Evolutionary conservation across 257 asterid species (phyloP).

Genomic region (Nicotiana undulata): DNA sequence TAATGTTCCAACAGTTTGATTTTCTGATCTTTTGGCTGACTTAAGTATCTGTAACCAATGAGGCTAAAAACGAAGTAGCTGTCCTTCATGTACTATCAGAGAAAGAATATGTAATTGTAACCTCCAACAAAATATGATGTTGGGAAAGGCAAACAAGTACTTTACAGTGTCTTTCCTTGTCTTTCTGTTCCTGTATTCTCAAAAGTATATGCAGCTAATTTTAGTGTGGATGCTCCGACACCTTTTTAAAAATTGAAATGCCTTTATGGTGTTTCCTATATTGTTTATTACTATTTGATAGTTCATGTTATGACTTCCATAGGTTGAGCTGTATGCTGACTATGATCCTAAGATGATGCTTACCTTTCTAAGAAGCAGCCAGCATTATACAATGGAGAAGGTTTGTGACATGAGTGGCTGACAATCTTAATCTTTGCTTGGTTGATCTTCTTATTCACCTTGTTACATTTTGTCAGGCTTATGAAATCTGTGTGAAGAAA

Average conservation of each 20-base stretch:
- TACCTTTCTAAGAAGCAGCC: slow-evolving; percentile 93
- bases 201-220: neutral
- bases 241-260: neutral
- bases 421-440: neutral
- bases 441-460: neutral
- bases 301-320: slow-evolving; percentile 8
- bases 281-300: neutral
- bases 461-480: slow-evolving; percentile 52
- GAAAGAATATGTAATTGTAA: neutral
- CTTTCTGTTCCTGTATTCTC: neutral
- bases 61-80: neutral
- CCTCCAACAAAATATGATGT: neutral
- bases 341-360: slow-evolving; percentile 87
- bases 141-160: neutral
- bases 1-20: neutral
- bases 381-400: slow-evolving; percentile 97
- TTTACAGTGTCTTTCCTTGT: neutral
- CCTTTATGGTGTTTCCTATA: neutral
- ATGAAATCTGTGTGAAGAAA: slow-evolving; percentile 74
- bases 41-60: neutral
- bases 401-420: slow-evolving; percentile 27
- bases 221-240: neutral
- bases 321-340: slow-evolving; percentile 97
- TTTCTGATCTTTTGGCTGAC: neutral
- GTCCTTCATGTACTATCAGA: neutral